These are phyloP conservation scores for Drechslerella coelobrocha DNA, from an alignment of 2,329 filamentous ascomycete species.

Conservation along the genomic window DNA sequence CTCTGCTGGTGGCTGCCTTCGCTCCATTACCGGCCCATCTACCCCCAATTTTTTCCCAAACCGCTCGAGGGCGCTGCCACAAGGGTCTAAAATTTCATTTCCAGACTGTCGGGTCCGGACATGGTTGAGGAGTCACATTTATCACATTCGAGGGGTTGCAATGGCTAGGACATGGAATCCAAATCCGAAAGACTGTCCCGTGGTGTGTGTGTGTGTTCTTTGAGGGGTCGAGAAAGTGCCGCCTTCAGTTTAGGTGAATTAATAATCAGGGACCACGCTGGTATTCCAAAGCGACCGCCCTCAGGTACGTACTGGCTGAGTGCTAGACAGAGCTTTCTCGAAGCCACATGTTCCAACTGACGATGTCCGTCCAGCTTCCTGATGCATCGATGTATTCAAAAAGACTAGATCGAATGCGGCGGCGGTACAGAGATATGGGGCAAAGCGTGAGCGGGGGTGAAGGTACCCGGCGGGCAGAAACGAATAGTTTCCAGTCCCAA, in stretches of 20 bases:
- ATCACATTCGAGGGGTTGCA: slow-evolving; percentile 16
- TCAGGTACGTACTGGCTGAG: too few relatives aligned
- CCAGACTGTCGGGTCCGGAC: slow-evolving; percentile 47
- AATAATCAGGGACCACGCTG: neutral
- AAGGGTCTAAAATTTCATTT: slow-evolving; percentile 39
- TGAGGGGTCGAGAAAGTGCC: neutral
- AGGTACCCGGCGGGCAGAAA: slow-evolving; percentile 40
- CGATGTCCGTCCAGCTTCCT: slow-evolving; percentile 1
- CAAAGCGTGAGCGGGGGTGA: slow-evolving; percentile 18
- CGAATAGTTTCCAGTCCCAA: slow-evolving; percentile 16
- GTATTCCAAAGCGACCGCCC: neutral
- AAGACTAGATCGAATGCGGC: slow-evolving; percentile 1
- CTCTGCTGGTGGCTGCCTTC: neutral
- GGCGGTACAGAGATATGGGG: slow-evolving; percentile 2
- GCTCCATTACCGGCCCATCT: neutral
- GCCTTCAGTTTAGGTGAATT: neutral
- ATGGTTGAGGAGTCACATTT: slow-evolving; percentile 33
- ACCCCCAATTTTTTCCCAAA: slow-evolving; percentile 40
- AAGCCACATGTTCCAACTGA: neutral
- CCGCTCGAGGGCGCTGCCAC: slow-evolving; percentile 37
- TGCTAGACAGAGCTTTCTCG: too few relatives aligned
- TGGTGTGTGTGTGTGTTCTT: neutral
- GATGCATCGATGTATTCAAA: neutral
- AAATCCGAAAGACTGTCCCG: slow-evolving; percentile 8
- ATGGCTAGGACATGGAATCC: slow-evolving; percentile 28